Percentiles rank a stretch among this genome's conserved stretches.
These are phyloP conservation scores for Penicillium angulare DNA, from an alignment of 495 filamentous ascomycete genomes.

Conservation along the genomic window DNA sequence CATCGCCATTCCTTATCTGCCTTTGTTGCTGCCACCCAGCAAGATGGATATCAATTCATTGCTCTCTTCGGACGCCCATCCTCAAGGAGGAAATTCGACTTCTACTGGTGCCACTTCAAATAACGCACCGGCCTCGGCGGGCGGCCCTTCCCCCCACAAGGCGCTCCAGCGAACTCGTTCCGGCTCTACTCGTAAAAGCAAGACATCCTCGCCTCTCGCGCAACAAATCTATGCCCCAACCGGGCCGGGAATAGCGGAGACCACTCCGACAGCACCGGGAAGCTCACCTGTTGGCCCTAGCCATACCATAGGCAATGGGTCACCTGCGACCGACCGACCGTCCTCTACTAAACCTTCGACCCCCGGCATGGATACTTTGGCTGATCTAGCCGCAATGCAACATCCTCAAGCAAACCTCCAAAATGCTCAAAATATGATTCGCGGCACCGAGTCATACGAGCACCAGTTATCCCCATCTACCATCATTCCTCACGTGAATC, in stretches of 20 bases:
- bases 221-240: constrained; percentile 40
- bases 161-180: constrained; percentile 35
- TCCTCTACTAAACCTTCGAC: constrained; percentile 51
- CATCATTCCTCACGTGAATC: constrained; percentile 46
- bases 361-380: constrained; percentile 63
- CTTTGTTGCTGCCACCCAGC: constrained; percentile 5
- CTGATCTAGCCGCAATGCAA: constrained; percentile 66
- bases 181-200: constrained; percentile 30
- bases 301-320: constrained; percentile 30
- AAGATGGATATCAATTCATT: constrained; percentile 73
- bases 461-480: constrained; percentile 50
- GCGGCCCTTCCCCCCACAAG: constrained; percentile 35
- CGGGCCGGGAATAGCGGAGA: constrained; percentile 24
- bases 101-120: constrained; percentile 35
- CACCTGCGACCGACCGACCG: constrained; percentile 31
- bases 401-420: constrained; percentile 55
- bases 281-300: constrained; percentile 27
- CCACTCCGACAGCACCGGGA: constrained; percentile 29
- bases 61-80: constrained; percentile 65
- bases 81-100: constrained; percentile 42
- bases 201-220: constrained; percentile 44
- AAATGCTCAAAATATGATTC: constrained; percentile 40
- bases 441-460: constrained; percentile 47
- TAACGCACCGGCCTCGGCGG: constrained; percentile 26
- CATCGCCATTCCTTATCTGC: constrained; percentile 4